These are phyloP conservation scores for Tetracentron sinense DNA, from an alignment of 164 flowering plant genomes.

Conservation along the genomic window DNA sequence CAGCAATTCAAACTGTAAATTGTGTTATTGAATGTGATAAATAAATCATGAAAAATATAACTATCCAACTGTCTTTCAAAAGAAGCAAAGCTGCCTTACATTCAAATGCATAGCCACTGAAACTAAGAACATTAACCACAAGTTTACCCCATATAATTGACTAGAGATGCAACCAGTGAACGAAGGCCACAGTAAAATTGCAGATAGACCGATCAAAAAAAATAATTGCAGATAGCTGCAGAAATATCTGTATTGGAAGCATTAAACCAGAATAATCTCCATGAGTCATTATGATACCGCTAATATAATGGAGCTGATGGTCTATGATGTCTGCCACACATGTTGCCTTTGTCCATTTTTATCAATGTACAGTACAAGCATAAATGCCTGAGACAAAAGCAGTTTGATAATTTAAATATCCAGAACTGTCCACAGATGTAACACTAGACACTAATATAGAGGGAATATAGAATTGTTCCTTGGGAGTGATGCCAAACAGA, in stretches of 20 bases:
- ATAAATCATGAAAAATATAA: too few species aligned
- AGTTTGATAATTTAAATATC: too few species aligned
- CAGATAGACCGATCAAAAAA: background rate
- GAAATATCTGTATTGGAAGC: conserved; percentile 83
- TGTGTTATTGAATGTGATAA: background rate
- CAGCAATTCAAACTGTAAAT: background rate
- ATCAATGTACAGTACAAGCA: conserved; percentile 64
- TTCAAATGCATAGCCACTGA: too few species aligned
- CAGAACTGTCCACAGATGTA: too few species aligned
- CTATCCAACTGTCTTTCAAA: too few species aligned
- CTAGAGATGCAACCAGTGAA: background rate
- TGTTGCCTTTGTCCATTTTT: conserved; percentile 85
- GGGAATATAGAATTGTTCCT: too few species aligned
- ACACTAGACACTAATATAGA: too few species aligned
- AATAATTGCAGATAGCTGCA: background rate
- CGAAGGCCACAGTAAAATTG: background rate
- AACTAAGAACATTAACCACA: conserved; percentile 1
- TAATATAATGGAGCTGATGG: conserved; percentile 91
- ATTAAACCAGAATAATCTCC: conserved; percentile 89
- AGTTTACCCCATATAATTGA: background rate
- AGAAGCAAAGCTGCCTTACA: too few species aligned
- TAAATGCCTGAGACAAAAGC: too few species aligned
- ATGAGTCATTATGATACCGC: conserved; percentile 95
- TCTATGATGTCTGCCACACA: conserved; percentile 99
- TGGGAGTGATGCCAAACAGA: too few species aligned